A percentile compares a stretch with the other conserved stretches of the same genome.
phyloP scores from a whole-genome alignment of 176 grass and related monocot genomes.

The Metroxylon sagu region DNA sequence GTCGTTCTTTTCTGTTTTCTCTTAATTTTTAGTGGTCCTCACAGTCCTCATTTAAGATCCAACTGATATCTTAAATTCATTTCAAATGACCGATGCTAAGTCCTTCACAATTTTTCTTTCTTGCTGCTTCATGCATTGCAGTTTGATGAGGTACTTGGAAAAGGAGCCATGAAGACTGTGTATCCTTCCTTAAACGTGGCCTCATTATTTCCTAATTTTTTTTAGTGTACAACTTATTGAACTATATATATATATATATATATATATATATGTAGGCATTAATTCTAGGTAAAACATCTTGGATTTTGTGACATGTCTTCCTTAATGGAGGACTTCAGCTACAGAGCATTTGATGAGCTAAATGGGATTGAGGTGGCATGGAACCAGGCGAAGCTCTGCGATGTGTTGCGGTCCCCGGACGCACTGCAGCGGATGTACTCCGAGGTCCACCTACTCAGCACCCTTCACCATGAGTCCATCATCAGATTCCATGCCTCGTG shows the following conservation, averaged over 20 bases:
- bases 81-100: too few species aligned
- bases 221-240: not conserved
- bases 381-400: constrained; percentile 71
- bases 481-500: constrained; percentile 72
- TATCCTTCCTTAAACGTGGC: constrained; percentile 14
- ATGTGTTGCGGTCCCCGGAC: constrained; percentile 49
- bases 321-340: constrained; percentile 16
- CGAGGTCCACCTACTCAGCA: constrained; percentile 74
- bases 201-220: not conserved
- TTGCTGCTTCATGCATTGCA: constrained; percentile 2
- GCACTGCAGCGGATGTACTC: constrained; percentile 69
- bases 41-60: too few species aligned
- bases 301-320: not conserved
- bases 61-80: too few species aligned
- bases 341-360: constrained; percentile 70
- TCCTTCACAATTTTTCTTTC: too few species aligned
- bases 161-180: constrained; percentile 83
- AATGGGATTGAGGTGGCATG: constrained; percentile 81
- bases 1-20: not conserved
- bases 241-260: not conserved
- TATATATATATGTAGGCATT: not conserved
- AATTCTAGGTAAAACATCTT: not conserved
- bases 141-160: constrained; percentile 68
- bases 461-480: constrained; percentile 56
- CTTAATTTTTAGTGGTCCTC: too few species aligned